Evolutionary conservation across 148 eudicot species (phyloP), one percentile per base, ranked within the genome.

Genomic region (Camellia sinensis): DNA sequence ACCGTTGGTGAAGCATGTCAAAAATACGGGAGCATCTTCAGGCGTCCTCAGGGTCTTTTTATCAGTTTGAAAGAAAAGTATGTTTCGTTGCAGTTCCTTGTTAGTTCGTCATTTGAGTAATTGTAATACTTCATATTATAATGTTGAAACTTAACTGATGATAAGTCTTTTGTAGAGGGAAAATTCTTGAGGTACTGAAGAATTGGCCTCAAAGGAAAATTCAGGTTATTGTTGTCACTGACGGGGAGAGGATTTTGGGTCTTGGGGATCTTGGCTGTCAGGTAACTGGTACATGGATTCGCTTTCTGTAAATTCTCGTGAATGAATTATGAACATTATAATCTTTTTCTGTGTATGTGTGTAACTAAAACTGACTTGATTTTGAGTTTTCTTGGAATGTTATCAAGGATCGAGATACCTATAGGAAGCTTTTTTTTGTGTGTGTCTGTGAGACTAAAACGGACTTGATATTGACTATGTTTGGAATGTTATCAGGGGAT

Each of bases 181-280:
- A 67, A 82, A 89, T 96, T 79, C 91, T 92, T 52, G 99, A 96
- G 84, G 97, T 93, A 63, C 82, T 96, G 83, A 93, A 81, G 85
- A 96, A 96, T 84, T 96, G 99, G 99, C 99, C 99, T 71, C 92
- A 96, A 85, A 89, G 92, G 83, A 82, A 88, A 66, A 92, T 96
- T 82, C 97, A 93, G 87, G 99, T 96, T 40, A 96, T 96, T 73
- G 98, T 93, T 74, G 98, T 96, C 44, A 96, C 99, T n/a, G 99
- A 96, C 41, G 99, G 99, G 63, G 99, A 96, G 82, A 87, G 99
- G 64, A 96, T 96, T 67, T 89, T 96, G 84, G 99, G 99, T 15
- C 99, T 96, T 65, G 99, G 99, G 52, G 99, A 96, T 83, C 99
- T 96, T 68, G 99, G 99, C n/a, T 96, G 95, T 83, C 99, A 96